Conservation (phyloP, 139 green algal species). For the Chlamydomonas sphaeroides region DNA sequence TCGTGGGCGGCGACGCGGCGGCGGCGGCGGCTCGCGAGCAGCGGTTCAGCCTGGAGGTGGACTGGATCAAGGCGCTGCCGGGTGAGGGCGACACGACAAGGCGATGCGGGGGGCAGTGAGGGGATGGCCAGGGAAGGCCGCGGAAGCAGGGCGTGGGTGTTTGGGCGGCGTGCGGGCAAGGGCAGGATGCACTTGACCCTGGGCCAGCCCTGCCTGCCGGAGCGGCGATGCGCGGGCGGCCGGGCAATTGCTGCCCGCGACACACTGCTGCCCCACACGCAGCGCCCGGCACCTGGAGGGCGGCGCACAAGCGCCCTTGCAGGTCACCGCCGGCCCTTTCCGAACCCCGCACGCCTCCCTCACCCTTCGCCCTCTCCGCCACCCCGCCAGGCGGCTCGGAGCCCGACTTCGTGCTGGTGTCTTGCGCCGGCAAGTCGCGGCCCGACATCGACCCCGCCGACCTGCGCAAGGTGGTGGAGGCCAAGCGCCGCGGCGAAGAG, state of each 20-base stretch:
- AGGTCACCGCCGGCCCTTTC: too few relatives aligned
- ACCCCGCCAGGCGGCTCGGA: slow-evolving; percentile 72
- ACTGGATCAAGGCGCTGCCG: slow-evolving; percentile 86
- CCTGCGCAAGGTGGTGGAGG: slow-evolving; percentile 59
- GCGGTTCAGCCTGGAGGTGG: slow-evolving; percentile 56
- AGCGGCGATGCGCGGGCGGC: too few relatives aligned
- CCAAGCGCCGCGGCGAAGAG: slow-evolving; percentile 88
- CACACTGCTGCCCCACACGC: too few relatives aligned
- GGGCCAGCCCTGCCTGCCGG: too few relatives aligned
- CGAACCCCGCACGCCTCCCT: neutral
- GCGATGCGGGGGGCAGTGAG: neutral
- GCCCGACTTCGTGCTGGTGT: slow-evolving; percentile 95
- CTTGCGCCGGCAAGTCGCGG: slow-evolving; percentile 69
- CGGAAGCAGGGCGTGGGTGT: too few relatives aligned
- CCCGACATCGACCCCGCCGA: slow-evolving; percentile 50
- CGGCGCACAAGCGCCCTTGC: too few relatives aligned
- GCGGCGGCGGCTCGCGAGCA: neutral
- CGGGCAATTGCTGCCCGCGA: too few relatives aligned
- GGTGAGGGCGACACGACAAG: slow-evolving; percentile 31
- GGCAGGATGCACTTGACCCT: too few relatives aligned
- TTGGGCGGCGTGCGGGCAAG: too few relatives aligned
- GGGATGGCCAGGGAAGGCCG: too few relatives aligned
- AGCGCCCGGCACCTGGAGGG: too few relatives aligned
- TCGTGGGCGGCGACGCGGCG: neutral
- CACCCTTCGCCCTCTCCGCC: neutral